phyloP scores from a whole-genome alignment of 2,329 filamentous ascomycete genomes.

The Biscogniauxia mediterranea region DNA sequence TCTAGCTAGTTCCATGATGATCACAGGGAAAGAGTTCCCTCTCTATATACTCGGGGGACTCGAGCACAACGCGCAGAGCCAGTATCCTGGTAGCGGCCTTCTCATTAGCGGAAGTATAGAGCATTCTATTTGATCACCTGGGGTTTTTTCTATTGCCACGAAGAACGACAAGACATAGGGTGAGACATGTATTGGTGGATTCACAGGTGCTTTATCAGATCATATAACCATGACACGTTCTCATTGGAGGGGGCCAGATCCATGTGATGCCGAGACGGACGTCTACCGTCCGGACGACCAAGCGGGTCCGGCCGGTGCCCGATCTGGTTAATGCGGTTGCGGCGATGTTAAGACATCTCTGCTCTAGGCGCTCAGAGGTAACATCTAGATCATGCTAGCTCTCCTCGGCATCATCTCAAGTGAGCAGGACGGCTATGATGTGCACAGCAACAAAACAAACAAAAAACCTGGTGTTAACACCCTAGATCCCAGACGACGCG shows the following conservation, averaged over 20 bases:
- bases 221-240: not conserved
- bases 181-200: conserved; percentile 12
- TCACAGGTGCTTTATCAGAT: not conserved
- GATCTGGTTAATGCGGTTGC: not conserved
- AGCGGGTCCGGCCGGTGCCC: not conserved
- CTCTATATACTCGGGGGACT: not conserved
- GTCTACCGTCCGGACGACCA: conserved; percentile 11
- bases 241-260: conserved; percentile 10
- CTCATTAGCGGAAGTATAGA: not conserved
- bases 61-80: not conserved
- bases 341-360: not conserved
- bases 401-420: not conserved
- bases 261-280: conserved; percentile 20
- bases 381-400: not conserved
- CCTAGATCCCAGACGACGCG: too few relatives aligned
- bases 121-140: conserved; percentile 1
- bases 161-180: not conserved
- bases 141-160: not conserved
- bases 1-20: not conserved
- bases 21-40: not conserved
- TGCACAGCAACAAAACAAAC: too few relatives aligned
- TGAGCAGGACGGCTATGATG: too few relatives aligned
- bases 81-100: not conserved
- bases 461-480: too few relatives aligned
- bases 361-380: not conserved